These are phyloP conservation scores for Penicillium turbatum DNA, from an alignment of 495 filamentous ascomycete genomes.

Conservation along the genomic window DNA sequence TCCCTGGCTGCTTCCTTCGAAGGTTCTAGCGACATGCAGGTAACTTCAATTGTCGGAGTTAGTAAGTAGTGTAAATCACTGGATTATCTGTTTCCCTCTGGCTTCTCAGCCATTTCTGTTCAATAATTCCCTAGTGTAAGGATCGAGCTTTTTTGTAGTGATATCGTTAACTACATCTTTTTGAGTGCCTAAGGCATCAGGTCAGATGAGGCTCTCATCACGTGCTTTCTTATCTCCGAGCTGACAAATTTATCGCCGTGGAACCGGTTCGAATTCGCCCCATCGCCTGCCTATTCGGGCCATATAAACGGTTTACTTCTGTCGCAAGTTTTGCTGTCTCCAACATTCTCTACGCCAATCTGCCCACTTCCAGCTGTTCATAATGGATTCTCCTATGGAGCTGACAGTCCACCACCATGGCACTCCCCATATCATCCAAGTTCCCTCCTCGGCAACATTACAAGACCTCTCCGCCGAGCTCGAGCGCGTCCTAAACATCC, in stretches of 20 bases:
- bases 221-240: conserved; percentile 27
- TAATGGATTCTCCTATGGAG: conserved; percentile 26
- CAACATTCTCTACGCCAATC: neutral
- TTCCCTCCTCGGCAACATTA: conserved; percentile 66
- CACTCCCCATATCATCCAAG: conserved; percentile 65
- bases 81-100: too few relatives aligned
- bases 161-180: too few relatives aligned
- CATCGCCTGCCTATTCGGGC: conserved; percentile 29
- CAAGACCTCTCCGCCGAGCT: conserved; percentile 59
- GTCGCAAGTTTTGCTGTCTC: neutral
- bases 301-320: neutral
- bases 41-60: too few relatives aligned
- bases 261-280: conserved; percentile 28
- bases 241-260: conserved; percentile 38
- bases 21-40: too few relatives aligned
- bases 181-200: too few relatives aligned
- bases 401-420: conserved; percentile 58
- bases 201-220: neutral
- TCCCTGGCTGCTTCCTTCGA: too few relatives aligned
- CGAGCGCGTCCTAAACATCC: conserved; percentile 55
- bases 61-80: too few relatives aligned
- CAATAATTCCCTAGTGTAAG: too few relatives aligned
- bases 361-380: neutral
- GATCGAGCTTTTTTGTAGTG: too few relatives aligned
- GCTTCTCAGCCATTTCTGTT: too few relatives aligned